phyloP scores from a whole-genome alignment of 2,329 filamentous ascomycete species.

The Aspergillus spinulosporus region DNA sequence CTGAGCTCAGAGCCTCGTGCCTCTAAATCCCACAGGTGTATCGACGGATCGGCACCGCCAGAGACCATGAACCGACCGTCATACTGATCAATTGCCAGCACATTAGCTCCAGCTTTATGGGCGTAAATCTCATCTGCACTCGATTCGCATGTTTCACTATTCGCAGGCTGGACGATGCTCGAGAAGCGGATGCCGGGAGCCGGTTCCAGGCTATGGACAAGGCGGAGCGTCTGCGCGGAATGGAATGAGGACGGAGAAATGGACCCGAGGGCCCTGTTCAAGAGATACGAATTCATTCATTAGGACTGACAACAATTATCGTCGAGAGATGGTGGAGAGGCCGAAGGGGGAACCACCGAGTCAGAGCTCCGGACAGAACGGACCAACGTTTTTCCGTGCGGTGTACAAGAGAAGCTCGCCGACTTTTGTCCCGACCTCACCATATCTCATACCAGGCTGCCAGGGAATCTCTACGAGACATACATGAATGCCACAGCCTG shows the following conservation, averaged over 20 bases:
- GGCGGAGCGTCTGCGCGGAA: constrained; percentile 63
- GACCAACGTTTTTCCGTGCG: background rate
- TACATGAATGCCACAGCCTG: too few relatives aligned
- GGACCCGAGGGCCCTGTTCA: constrained; percentile 73
- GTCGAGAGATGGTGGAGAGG: background rate
- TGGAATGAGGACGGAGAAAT: constrained; percentile 65
- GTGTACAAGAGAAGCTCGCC: too few relatives aligned
- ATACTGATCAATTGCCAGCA: constrained; percentile 76
- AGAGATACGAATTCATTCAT: constrained; percentile 76
- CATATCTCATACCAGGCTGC: too few relatives aligned
- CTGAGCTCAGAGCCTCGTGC: constrained; percentile 51
- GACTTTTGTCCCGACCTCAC: too few relatives aligned
- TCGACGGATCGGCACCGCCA: constrained; percentile 79
- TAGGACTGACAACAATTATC: background rate
- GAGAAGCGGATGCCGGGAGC: constrained; percentile 70
- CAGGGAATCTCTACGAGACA: too few relatives aligned
- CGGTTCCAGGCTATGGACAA: constrained; percentile 69
- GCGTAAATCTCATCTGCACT: constrained; percentile 48
- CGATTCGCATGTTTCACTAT: constrained; percentile 4
- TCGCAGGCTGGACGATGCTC: constrained; percentile 45
- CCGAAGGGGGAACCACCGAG: background rate
- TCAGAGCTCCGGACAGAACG: background rate
- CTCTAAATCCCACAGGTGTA: constrained; percentile 87
- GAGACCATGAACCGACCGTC: constrained; percentile 79
- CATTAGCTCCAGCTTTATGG: constrained; percentile 76